Percentiles rank a stretch among this genome's conserved stretches.
Conservation (phyloP, 495 filamentous ascomycete species). For the Penicillium diatomitis region DNA sequence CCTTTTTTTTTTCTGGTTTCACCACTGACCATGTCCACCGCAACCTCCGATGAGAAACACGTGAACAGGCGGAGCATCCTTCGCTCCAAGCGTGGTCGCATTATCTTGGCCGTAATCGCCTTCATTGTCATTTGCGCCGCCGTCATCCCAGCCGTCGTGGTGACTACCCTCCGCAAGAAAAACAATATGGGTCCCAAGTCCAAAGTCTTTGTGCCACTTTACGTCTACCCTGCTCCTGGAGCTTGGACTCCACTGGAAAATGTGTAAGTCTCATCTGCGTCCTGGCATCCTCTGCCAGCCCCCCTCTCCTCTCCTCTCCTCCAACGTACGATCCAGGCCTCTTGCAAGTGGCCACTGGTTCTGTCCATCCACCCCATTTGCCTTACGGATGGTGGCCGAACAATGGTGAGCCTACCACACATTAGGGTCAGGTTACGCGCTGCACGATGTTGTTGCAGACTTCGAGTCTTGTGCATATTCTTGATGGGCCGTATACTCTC, state of each 20-base stretch:
- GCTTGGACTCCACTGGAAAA: constrained; percentile 43
- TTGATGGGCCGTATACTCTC: no score
- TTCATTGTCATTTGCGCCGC: constrained; percentile 26
- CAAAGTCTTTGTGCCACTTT: constrained; percentile 44
- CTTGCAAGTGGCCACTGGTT: not conserved
- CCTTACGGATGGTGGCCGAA: no score
- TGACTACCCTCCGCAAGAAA: constrained; percentile 24
- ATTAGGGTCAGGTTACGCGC: not conserved
- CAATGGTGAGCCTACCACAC: constrained; percentile 11
- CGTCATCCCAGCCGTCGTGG: constrained; percentile 27
- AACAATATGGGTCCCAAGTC: constrained; percentile 36
- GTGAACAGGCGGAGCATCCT: constrained; percentile 27
- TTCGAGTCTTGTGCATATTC: not conserved
- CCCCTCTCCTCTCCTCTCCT: not conserved
- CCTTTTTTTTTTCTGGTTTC: not conserved
- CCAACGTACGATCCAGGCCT: constrained; percentile 8
- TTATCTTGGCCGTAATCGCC: constrained; percentile 15
- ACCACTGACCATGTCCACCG: constrained; percentile 10
- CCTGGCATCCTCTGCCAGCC: no score
- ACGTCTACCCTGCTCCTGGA: constrained; percentile 43
- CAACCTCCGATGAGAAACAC: constrained; percentile 26
- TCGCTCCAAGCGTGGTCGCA: constrained; percentile 21
- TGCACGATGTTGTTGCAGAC: constrained; percentile 3
- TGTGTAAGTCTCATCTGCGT: constrained; percentile 27
- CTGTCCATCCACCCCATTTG: no score